phyloP scores from a whole-genome alignment of 352 stramenopile genomes.

The Phytophthora syringae region DNA sequence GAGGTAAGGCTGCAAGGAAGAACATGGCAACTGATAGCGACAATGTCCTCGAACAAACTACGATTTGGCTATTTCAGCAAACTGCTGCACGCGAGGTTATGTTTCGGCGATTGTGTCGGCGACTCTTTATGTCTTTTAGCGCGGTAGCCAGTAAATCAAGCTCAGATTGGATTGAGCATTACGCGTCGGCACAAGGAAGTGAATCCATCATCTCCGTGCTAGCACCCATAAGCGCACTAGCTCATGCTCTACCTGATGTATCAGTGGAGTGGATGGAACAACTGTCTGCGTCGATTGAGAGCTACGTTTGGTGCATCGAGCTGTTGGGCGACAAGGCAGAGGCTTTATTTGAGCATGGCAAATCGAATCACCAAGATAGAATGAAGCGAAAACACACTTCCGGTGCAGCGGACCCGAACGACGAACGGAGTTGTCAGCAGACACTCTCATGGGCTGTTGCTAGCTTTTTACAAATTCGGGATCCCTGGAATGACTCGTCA shows the following conservation, averaged over 20 bases:
- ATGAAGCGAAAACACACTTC: slow-evolving; percentile 44
- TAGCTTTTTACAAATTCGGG: slow-evolving; percentile 38
- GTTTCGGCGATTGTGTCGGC: slow-evolving; percentile 50
- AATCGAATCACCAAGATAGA: slow-evolving; percentile 9
- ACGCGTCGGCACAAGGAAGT: slow-evolving; percentile 26
- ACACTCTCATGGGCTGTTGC: slow-evolving; percentile 47
- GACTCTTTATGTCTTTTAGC: slow-evolving; percentile 58
- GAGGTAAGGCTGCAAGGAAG: background rate
- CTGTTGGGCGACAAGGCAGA: slow-evolving; percentile 47
- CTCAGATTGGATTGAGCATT: slow-evolving; percentile 61
- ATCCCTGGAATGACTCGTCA: slow-evolving; percentile 26
- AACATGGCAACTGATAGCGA: slow-evolving; percentile 6
- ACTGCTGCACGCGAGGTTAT: slow-evolving; percentile 39
- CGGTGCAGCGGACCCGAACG: background rate
- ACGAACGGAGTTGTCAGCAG: slow-evolving; percentile 21
- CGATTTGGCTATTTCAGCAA: slow-evolving; percentile 52
- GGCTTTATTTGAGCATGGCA: slow-evolving; percentile 19
- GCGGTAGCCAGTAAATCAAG: slow-evolving; percentile 43
- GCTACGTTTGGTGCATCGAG: slow-evolving; percentile 58
- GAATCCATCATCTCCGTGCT: slow-evolving; percentile 42
- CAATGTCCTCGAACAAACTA: slow-evolving; percentile 29
- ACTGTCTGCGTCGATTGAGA: slow-evolving; percentile 63
- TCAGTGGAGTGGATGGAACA: slow-evolving; percentile 69
- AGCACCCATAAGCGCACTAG: slow-evolving; percentile 52
- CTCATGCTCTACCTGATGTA: slow-evolving; percentile 29